Evolutionary conservation across 75 land plant genomes (phyloP).

Genomic region (Cryptomeria japonica): DNA sequence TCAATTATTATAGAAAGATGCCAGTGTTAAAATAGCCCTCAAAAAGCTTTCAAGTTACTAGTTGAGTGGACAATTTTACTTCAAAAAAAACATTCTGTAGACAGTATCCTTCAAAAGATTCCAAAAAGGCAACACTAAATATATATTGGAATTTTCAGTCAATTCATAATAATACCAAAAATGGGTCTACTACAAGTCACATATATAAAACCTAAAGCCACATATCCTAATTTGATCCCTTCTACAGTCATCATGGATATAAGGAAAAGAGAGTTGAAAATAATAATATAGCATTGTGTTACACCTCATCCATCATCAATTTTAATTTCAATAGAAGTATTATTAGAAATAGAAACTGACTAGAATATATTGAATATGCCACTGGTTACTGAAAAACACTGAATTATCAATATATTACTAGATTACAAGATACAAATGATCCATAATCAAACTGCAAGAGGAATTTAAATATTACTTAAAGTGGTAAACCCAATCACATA

Average conservation of each 20-base stretch:
- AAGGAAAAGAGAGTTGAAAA: not conserved
- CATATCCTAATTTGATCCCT: not conserved
- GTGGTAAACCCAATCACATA: too few species aligned
- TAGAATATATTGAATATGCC: too few species aligned
- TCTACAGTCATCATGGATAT: not conserved
- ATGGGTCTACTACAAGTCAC: not conserved
- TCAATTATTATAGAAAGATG: not conserved
- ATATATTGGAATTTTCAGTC: not conserved
- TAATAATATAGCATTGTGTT: too few species aligned
- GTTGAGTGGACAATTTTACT: not conserved
- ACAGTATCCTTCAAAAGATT: not conserved
- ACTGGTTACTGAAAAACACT: too few species aligned
- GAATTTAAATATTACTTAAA: too few species aligned
- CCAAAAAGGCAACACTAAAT: not conserved
- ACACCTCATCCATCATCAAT: too few species aligned
- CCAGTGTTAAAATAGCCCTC: not conserved
- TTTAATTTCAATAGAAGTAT: too few species aligned
- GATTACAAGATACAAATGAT: too few species aligned
- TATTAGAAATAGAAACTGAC: too few species aligned
- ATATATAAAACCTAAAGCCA: constrained; percentile 8
- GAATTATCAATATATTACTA: too few species aligned
- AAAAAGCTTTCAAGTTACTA: not conserved
- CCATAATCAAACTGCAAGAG: too few species aligned
- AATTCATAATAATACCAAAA: not conserved
- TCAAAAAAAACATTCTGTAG: not conserved